These are phyloP conservation scores for Calonectria montana DNA, from an alignment of 2,329 filamentous ascomycete species.

Conservation along the genomic window DNA sequence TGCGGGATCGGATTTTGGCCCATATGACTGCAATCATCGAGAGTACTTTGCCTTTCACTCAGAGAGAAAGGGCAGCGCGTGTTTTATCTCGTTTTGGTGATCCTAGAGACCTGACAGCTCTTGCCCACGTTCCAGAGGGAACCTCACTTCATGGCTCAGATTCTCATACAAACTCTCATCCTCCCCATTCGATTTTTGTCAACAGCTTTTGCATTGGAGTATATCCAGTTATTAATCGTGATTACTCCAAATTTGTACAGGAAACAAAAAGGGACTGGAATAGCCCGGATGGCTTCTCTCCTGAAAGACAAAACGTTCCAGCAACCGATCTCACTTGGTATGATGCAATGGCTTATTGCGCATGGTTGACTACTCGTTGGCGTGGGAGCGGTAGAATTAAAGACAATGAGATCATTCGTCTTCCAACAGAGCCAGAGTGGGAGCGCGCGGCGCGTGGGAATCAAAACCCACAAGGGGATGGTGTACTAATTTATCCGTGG, in stretches of 20 bases:
- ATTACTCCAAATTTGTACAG: neutral
- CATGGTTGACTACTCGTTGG: neutral
- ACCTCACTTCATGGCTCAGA: neutral
- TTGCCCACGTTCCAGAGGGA: neutral
- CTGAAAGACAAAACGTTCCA: neutral
- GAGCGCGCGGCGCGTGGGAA: neutral
- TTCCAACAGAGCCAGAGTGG: slow-evolving; percentile 1
- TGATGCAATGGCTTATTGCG: slow-evolving; percentile 3
- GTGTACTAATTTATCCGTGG: slow-evolving; percentile 1
- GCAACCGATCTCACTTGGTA: slow-evolving; percentile 1
- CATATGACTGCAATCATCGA: neutral
- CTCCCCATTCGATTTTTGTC: neutral
- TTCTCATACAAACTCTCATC: neutral
- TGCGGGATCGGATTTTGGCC: neutral
- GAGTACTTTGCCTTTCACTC: neutral
- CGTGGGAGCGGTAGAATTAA: neutral
- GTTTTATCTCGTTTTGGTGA: neutral
- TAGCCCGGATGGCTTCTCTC: neutral
- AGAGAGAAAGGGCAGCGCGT: neutral
- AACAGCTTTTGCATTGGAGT: neutral
- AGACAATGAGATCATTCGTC: neutral
- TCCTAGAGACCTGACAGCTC: neutral
- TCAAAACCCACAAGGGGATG: neutral
- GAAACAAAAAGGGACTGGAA: neutral
- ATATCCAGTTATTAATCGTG: neutral